Evolutionary conservation across 805 yeast species (phyloP).

Genomic region (Candida tibetensis): DNA sequence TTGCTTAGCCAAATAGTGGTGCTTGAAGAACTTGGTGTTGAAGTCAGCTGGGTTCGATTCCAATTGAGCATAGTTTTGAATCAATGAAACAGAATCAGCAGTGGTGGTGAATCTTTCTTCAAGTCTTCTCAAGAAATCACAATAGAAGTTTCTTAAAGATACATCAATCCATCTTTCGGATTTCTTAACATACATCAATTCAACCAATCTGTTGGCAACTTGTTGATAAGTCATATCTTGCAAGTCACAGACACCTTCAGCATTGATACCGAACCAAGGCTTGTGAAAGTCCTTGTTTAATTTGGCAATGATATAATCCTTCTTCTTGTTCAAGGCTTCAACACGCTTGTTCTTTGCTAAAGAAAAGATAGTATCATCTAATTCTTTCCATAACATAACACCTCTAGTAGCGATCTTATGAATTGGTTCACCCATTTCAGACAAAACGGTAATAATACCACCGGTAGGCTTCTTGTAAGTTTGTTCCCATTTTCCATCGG

Average conservation of each 20-base stretch:
- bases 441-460: conserved; percentile 92
- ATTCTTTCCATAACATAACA: conserved; percentile 94
- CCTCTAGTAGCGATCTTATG: conserved; percentile 98
- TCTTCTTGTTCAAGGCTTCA: conserved; percentile 78
- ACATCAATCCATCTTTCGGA: conserved; percentile 85
- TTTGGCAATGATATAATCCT: conserved; percentile 76
- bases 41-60: conserved; percentile 58
- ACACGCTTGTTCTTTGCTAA: conserved; percentile 86
- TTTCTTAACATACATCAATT: conserved; percentile 78
- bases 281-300: conserved; percentile 95
- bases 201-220: conserved; percentile 82
- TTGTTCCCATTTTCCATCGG: conserved; percentile 86
- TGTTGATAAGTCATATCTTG: conserved; percentile 95
- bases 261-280: conserved; percentile 91
- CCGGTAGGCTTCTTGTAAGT: conserved; percentile 95
- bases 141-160: conserved; percentile 81
- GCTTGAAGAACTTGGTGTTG: conserved; percentile 56
- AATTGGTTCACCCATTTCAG: conserved; percentile 99
- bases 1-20: conserved; percentile 69
- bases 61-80: conserved; percentile 71
- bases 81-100: conserved; percentile 55
- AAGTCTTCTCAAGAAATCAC: conserved; percentile 84
- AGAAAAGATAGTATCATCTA: conserved; percentile 89
- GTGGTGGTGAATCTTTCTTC: conserved; percentile 87
- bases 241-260: conserved; percentile 80